These are phyloP conservation scores for Plenodomus lindquistii DNA, from an alignment of 2,329 filamentous ascomycete species.

Conservation along the genomic window DNA sequence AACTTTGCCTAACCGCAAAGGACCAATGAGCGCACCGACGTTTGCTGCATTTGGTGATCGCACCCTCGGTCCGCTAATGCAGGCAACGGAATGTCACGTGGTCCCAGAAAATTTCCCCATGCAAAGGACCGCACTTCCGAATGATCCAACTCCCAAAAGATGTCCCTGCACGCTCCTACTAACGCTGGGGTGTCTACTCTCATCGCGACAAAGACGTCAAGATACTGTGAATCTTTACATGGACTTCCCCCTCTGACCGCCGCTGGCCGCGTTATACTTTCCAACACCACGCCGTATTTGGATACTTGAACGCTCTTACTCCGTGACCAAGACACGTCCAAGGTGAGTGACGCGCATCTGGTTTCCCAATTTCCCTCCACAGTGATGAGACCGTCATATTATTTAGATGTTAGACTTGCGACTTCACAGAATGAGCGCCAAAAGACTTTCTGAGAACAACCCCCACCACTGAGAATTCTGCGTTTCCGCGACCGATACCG, in stretches of 20 bases:
- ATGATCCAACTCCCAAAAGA: not conserved
- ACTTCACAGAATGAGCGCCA: constrained; percentile 40
- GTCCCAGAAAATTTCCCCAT: not conserved
- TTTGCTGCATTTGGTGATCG: too few species aligned
- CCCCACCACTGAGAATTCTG: constrained; percentile 21
- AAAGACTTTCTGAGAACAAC: constrained; percentile 41
- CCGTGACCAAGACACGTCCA: not conserved
- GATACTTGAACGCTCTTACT: constrained; percentile 7
- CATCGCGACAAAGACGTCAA: constrained; percentile 10
- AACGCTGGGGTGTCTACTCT: constrained; percentile 16
- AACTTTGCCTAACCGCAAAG: too few species aligned
- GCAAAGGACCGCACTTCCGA: not conserved
- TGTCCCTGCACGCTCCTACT: constrained; percentile 14
- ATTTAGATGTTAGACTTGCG: constrained; percentile 49
- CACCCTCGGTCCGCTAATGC: not conserved
- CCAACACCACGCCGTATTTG: constrained; percentile 7
- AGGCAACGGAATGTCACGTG: not conserved
- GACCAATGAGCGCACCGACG: too few species aligned
- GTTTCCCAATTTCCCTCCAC: constrained; percentile 3
- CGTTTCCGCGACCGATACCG: constrained; percentile 14
- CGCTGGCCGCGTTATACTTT: constrained; percentile 15
- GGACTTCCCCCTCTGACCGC: constrained; percentile 11
- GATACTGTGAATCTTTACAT: constrained; percentile 1
- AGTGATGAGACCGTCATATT: constrained; percentile 44
- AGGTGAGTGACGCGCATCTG: constrained; percentile 16